Conservation (phyloP, 257 asterid genomes). For the Paulownia fortunei region DNA sequence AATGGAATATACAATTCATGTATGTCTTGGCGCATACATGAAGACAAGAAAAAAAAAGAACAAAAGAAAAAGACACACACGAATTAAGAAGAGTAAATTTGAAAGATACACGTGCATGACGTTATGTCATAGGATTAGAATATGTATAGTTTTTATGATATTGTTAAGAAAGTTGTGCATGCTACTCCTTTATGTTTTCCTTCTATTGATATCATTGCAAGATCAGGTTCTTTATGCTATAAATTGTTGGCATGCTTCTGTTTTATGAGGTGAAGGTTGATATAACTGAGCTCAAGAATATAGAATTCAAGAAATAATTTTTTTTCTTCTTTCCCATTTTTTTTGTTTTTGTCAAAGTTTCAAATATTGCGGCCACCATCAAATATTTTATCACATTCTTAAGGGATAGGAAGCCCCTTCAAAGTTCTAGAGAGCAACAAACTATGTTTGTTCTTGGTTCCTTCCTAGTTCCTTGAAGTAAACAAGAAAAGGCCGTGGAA, state of each 20-base stretch:
- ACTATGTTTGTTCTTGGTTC: neutral
- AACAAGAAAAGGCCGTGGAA: neutral
- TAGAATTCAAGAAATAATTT: neutral
- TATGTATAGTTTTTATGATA: neutral
- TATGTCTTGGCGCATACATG: neutral
- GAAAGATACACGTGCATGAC: neutral
- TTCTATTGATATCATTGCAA: neutral
- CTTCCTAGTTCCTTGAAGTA: neutral
- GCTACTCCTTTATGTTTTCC: neutral
- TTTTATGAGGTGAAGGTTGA: neutral
- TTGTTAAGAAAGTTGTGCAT: neutral
- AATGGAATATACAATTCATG: neutral
- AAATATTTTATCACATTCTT: neutral
- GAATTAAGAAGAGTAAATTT: neutral
- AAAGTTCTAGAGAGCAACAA: neutral
- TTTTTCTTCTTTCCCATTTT: neutral
- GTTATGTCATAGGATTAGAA: neutral
- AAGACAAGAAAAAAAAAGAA: neutral
- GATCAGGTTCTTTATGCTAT: neutral
- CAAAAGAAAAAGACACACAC: no score
- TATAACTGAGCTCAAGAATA: neutral
- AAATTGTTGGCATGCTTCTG: neutral
- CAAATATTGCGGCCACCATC: neutral
- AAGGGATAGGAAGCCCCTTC: neutral
- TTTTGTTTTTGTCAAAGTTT: neutral